These are phyloP conservation scores for Penicillium coffeae DNA, from an alignment of 495 filamentous ascomycete genomes.

Conservation along the genomic window DNA sequence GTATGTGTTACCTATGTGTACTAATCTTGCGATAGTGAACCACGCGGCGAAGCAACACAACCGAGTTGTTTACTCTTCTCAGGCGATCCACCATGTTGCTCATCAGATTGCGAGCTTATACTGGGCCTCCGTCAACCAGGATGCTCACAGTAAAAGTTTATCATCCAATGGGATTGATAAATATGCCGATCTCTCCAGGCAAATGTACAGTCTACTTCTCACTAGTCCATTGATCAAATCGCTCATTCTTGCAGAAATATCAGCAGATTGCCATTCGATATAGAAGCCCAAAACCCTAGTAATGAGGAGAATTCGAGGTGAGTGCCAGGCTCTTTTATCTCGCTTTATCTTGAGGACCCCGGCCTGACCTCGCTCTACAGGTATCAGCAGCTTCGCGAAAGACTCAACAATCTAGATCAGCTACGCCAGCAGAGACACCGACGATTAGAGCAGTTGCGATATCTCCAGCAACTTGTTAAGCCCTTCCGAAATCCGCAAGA, in stretches of 20 bases:
- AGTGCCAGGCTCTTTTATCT: slow-evolving; percentile 7
- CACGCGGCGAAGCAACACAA: slow-evolving; percentile 63
- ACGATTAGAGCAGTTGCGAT: slow-evolving; percentile 53
- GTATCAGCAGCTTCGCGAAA: slow-evolving; percentile 53
- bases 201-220: slow-evolving; percentile 37
- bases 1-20: too few species aligned
- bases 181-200: slow-evolving; percentile 44
- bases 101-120: slow-evolving; percentile 78
- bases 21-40: slow-evolving; percentile 49
- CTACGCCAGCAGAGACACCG: slow-evolving; percentile 50
- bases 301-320: slow-evolving; percentile 34
- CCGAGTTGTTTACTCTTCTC: slow-evolving; percentile 66
- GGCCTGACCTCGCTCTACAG: slow-evolving; percentile 36
- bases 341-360: too few species aligned
- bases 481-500: slow-evolving; percentile 54
- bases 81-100: slow-evolving; percentile 73
- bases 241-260: slow-evolving; percentile 32
- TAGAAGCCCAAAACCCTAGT: slow-evolving; percentile 29
- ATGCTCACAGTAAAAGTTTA: slow-evolving; percentile 38
- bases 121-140: slow-evolving; percentile 47
- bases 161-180: slow-evolving; percentile 35
- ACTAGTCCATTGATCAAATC: neutral
- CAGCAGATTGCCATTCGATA: slow-evolving; percentile 28
- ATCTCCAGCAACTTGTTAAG: slow-evolving; percentile 54
- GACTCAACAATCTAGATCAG: slow-evolving; percentile 49